These are phyloP conservation scores for Fraxinus quadrangulata DNA, from an alignment of 257 asterid genomes.

Conservation along the genomic window DNA sequence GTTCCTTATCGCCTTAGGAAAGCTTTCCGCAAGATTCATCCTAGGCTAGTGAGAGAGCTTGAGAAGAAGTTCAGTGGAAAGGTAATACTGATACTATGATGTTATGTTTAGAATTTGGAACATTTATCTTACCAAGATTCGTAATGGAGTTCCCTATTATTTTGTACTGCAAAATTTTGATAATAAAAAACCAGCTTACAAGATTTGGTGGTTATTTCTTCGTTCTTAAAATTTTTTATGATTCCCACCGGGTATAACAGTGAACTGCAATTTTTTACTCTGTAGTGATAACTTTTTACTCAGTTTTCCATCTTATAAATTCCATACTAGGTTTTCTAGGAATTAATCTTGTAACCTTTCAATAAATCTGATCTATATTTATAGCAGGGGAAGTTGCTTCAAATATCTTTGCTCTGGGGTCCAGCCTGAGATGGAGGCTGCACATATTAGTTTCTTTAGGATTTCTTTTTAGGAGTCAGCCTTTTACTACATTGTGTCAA, in stretches of 20 bases:
- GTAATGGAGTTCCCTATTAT: background rate
- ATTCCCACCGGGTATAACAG: background rate
- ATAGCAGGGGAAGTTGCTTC: background rate
- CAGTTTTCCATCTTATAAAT: background rate
- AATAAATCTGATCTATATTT: background rate
- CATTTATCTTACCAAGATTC: background rate
- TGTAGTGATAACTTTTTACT: background rate
- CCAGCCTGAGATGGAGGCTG: background rate
- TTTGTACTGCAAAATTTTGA: background rate
- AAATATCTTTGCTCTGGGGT: background rate
- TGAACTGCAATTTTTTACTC: background rate
- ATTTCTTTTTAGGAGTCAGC: background rate
- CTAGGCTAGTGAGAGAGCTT: slow-evolving; percentile 85
- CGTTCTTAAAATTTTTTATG: background rate
- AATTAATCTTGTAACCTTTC: background rate
- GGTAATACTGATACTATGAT: slow-evolving; percentile 38
- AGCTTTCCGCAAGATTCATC: slow-evolving; percentile 86
- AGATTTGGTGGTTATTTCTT: background rate
- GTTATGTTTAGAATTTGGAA: background rate
- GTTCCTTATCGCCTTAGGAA: slow-evolving; percentile 84
- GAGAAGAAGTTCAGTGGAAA: slow-evolving; percentile 98
- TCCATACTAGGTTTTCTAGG: background rate
- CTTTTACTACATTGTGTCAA: background rate
- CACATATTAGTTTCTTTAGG: background rate
- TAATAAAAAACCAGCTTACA: background rate